Evolutionary conservation across 192 early-diverging fungal genomes (phyloP), one percentile per base, ranked within the genome.

Genomic region (Coemansia sp.): DNA sequence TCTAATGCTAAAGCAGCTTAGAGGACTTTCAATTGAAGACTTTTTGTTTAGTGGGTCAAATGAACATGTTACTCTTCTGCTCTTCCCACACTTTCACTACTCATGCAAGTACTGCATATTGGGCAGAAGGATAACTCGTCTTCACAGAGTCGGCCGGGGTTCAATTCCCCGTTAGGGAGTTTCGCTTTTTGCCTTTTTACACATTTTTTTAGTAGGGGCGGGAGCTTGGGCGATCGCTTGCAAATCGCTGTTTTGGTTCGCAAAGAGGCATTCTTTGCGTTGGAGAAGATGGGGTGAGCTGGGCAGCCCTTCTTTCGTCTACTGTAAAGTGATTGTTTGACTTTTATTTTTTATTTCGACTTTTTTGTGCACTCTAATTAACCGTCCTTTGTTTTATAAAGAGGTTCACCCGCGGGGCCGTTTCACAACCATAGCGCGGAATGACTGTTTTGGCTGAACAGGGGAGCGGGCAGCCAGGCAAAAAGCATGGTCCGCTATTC

Each of bases 401-500:
- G 36, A 36, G 36, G 36, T 36, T 36, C 36, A 36, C 36, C 43
- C 12, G 41, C 22, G 43, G 24, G 24, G 22, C 64, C 9, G 34
- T 47, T 36, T 27, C 52, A 41, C 52, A 57, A 29, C 43, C 27
- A 41, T 57, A 68, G 66, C 52, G 9, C 66, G 36, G 39, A 47
- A 68, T 68, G 66, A 24, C 41, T 2, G 52, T 64, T 40, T 29
- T 20, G 66, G 63, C 64, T 13, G 73, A 69, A 47, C 41, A 60
- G 15, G 60, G 62, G 39, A 41, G 52, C 15, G 43, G 61, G 16
- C 49, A 41, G 27, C 41, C 68, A 36, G 66, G 65, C 27, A 43
- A 41, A 6, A 64, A 73, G 60, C 61, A 58, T 16, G 57, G 65
- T 47, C 64, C 61, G 58, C 71, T 65, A 39, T 46, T 71, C 53